A percentile compares a stretch with the other conserved stretches of the same genome.
Conservation (phyloP, 2,329 filamentous ascomycete genomes). For the Penicillium sp. region DNA sequence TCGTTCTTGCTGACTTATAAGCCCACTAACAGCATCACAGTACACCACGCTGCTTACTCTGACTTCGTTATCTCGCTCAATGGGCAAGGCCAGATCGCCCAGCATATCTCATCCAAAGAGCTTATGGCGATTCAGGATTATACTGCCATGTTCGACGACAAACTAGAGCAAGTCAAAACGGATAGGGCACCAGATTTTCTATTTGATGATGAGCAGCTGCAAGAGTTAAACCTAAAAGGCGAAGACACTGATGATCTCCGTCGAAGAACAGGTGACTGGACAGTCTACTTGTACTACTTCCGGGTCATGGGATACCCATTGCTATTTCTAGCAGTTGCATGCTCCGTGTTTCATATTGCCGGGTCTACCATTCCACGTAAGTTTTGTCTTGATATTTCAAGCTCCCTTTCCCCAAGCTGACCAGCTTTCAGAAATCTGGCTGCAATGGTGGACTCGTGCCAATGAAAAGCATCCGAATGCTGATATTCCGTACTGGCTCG, state of each 20-base stretch:
- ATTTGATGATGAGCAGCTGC: constrained; percentile 21
- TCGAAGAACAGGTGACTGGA: constrained; percentile 33
- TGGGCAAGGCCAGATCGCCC: constrained; percentile 24
- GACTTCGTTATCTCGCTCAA: constrained; percentile 33
- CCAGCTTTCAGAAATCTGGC: constrained; percentile 21
- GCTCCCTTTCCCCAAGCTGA: not conserved
- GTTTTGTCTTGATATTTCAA: not conserved
- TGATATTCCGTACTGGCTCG: constrained; percentile 22
- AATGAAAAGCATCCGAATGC: constrained; percentile 23
- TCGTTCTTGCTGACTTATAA: not conserved
- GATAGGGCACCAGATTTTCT: constrained; percentile 7
- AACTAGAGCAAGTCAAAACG: not conserved
- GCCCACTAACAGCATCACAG: constrained; percentile 3
- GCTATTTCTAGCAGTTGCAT: constrained; percentile 13
- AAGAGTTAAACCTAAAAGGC: constrained; percentile 21
- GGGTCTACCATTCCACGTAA: constrained; percentile 27
- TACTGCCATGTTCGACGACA: constrained; percentile 2
- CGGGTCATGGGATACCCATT: constrained; percentile 25
- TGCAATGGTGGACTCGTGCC: constrained; percentile 25
- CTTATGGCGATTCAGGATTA: constrained; percentile 24
- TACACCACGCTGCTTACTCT: constrained; percentile 27
- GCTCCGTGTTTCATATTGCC: constrained; percentile 23
- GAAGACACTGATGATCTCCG: constrained; percentile 15
- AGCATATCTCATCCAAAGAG: constrained; percentile 30
- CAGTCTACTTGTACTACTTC: constrained; percentile 34